Evolutionary conservation across 805 yeast genomes (phyloP).

Genomic region (Ogataea philodendri): DNA sequence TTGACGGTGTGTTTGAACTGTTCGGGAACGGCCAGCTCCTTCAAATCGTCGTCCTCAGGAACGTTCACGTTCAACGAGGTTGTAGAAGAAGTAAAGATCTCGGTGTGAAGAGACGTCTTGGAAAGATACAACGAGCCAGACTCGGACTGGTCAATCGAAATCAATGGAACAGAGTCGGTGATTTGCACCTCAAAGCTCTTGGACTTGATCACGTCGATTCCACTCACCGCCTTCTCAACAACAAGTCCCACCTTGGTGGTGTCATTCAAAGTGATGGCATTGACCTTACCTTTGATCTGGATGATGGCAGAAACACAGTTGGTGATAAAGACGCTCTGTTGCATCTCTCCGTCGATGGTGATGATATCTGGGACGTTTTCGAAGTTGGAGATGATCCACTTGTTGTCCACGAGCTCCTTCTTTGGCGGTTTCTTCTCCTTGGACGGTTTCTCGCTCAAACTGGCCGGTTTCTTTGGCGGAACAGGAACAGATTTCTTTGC

Average conservation of each 20-base stretch:
- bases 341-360: slow-evolving; percentile 72
- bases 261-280: slow-evolving; percentile 77
- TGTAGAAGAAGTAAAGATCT: slow-evolving; percentile 79
- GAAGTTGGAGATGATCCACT: slow-evolving; percentile 85
- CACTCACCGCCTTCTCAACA: slow-evolving; percentile 80
- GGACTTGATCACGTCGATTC: slow-evolving; percentile 84
- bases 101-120: slow-evolving; percentile 66
- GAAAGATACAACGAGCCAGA: slow-evolving; percentile 80
- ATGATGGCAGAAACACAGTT: slow-evolving; percentile 71
- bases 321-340: slow-evolving; percentile 87
- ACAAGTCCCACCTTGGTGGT: slow-evolving; percentile 73
- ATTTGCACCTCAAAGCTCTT: slow-evolving; percentile 81
- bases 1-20: slow-evolving; percentile 75
- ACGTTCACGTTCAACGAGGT: slow-evolving; percentile 84
- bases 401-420: slow-evolving; percentile 77
- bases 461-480: slow-evolving; percentile 80
- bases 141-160: slow-evolving; percentile 85
- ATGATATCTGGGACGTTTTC: slow-evolving; percentile 62
- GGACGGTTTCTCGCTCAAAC: slow-evolving; percentile 39
- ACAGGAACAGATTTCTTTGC: slow-evolving; percentile 57
- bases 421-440: slow-evolving; percentile 42
- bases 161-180: slow-evolving; percentile 75
- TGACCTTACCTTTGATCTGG: slow-evolving; percentile 87
- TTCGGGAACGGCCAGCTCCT: slow-evolving; percentile 86
- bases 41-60: slow-evolving; percentile 74